Evolutionary conservation across 192 early-diverging fungal species (phyloP).

Genomic region (Mortierella antarctica): DNA sequence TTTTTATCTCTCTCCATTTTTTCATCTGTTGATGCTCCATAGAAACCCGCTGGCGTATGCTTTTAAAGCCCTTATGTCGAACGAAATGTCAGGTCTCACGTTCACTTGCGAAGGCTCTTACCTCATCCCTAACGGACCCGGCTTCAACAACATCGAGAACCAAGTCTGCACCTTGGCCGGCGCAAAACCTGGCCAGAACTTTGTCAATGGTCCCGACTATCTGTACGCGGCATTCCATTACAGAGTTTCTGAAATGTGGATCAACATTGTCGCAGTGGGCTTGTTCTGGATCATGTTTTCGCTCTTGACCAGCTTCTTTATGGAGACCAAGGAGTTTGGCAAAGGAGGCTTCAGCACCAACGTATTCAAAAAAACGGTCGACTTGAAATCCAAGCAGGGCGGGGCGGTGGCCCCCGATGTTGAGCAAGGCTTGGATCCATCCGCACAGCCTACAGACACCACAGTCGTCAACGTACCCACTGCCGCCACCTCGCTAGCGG

Average conservation of each 20-base stretch:
- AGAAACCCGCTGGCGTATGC: conserved; percentile 72
- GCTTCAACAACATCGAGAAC: conserved; percentile 51
- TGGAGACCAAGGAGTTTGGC: conserved; percentile 74
- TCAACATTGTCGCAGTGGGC: conserved; percentile 67
- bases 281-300: conserved; percentile 59
- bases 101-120: conserved; percentile 49
- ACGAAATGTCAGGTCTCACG: conserved; percentile 69
- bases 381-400: background rate
- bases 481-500: conserved; percentile 52
- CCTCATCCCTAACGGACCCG: conserved; percentile 41
- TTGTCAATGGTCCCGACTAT: conserved; percentile 73
- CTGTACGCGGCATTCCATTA: conserved; percentile 66
- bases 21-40: conserved; percentile 53
- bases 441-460: conserved; percentile 64
- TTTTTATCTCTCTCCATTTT: conserved; percentile 63
- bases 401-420: conserved; percentile 32
- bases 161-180: conserved; percentile 74
- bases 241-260: conserved; percentile 68
- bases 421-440: conserved; percentile 22
- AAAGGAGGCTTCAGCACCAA: conserved; percentile 63
- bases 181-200: conserved; percentile 61
- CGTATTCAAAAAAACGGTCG: conserved; percentile 50
- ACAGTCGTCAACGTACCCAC: conserved; percentile 45
- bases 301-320: conserved; percentile 51
- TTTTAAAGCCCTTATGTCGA: conserved; percentile 68